These are phyloP conservation scores for Pleomassaria siparia DNA, from an alignment of 2,329 filamentous ascomycete genomes.

Conservation along the genomic window DNA sequence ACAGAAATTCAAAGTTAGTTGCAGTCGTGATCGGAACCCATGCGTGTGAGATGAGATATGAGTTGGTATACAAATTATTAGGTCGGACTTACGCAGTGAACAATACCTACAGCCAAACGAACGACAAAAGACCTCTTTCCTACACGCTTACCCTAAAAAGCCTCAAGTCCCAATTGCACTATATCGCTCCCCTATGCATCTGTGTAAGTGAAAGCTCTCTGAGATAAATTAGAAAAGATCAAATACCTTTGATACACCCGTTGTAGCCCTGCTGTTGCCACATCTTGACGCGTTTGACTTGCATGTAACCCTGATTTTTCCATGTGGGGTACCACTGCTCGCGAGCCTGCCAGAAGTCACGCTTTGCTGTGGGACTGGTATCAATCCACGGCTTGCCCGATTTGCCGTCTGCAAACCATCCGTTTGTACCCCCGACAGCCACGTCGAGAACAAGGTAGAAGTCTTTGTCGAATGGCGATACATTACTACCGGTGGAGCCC, in stretches of 20 bases:
- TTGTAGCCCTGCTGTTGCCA: constrained; percentile 54
- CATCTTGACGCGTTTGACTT: constrained; percentile 67
- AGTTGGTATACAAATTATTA: no score
- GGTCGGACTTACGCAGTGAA: no score
- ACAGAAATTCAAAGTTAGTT: not conserved
- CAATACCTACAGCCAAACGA: no score
- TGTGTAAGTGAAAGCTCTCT: not conserved
- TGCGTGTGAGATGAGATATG: no score
- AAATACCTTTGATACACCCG: constrained; percentile 35
- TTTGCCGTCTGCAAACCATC: constrained; percentile 77
- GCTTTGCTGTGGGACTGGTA: constrained; percentile 63
- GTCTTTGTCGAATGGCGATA: constrained; percentile 73
- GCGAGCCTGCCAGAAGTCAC: constrained; percentile 74
- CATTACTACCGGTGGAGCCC: constrained; percentile 60
- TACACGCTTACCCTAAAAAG: no score
- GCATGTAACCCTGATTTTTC: constrained; percentile 63
- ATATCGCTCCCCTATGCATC: not conserved
- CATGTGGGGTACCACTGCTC: constrained; percentile 71
- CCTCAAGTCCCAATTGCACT: no score
- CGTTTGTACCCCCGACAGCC: constrained; percentile 75
- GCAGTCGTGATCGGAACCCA: not conserved
- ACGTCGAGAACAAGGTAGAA: constrained; percentile 79
- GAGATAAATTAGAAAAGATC: not conserved
- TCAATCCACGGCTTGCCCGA: constrained; percentile 80
- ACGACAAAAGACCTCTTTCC: no score